Conservation (phyloP, 2,329 filamentous ascomycete genomes). For the Xylariales sp. region DNA sequence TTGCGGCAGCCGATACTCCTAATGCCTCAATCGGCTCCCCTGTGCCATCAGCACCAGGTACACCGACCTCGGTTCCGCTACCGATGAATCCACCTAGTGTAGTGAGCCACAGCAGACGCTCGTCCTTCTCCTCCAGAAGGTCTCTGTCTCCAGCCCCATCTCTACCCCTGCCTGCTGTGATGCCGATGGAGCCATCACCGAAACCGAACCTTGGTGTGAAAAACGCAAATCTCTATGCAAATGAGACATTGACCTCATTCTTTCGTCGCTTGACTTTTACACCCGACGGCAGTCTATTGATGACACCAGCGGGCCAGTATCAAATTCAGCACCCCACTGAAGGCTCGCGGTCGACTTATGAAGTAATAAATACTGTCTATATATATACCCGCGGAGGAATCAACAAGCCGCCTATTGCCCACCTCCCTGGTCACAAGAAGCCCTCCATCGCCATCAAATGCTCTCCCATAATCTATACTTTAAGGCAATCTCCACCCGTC, state of each 20-base stretch:
- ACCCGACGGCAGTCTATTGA: conserved; percentile 86
- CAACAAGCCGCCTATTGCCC: conserved; percentile 92
- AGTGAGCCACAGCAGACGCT: conserved; percentile 88
- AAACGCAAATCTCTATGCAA: conserved; percentile 89
- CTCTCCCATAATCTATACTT: conserved; percentile 82
- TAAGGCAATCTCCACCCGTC: conserved; percentile 61
- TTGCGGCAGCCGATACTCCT: conserved; percentile 43
- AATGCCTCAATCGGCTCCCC: conserved; percentile 70
- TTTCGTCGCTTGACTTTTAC: conserved; percentile 92
- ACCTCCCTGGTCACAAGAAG: conserved; percentile 96
- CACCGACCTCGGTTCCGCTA: conserved; percentile 80
- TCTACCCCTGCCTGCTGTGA: conserved; percentile 88
- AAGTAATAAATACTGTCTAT: conserved; percentile 95
- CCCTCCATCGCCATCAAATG: conserved; percentile 94
- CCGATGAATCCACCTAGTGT: conserved; percentile 94
- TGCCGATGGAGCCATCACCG: conserved; percentile 87
- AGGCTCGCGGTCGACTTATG: conserved; percentile 68
- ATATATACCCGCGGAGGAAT: conserved; percentile 95
- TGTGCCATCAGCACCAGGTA: conserved; percentile 85
- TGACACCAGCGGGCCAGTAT: conserved; percentile 94
- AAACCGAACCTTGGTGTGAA: conserved; percentile 69
- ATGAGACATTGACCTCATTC: conserved; percentile 95
- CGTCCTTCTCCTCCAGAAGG: conserved; percentile 83
- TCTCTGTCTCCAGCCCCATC: conserved; percentile 93
- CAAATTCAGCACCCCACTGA: conserved; percentile 68